Evolutionary conservation across 2,329 filamentous ascomycete genomes (phyloP), one percentile per base, ranked within the genome.

Genomic region (Trichoderma sp.): DNA sequence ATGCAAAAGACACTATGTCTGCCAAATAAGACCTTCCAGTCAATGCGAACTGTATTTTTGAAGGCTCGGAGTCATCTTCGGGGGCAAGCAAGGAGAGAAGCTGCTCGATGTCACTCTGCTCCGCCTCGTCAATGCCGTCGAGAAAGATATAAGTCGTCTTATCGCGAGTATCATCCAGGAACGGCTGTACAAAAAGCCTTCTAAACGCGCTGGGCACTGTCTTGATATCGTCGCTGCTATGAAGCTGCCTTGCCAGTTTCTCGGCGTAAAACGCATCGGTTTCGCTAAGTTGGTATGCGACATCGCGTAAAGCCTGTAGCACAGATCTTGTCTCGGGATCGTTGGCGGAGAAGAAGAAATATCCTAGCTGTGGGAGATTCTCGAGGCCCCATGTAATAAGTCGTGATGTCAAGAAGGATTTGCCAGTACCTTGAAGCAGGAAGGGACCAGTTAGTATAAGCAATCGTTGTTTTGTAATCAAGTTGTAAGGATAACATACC

Each of bases 311-410:
- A 1, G 83, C 84, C 68, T 84, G 83, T 11, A 83, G 79, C 8
- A 85, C 79, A 5, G 83, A 85, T 55, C 83, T 77, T 0, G 84
- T 84, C 43, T 84, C 80, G 1, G 84, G 83, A 68, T 84, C 83
- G 72, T 84, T 84, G 66, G 84, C 82, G 30, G 84, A 81, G 75
- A 86, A 85, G 76, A 84, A 86, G 69, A 85, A 85, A 75, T 85
- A 86, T 1, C 78, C 84, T 2, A 78, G 57, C 11, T 79, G 81
- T 0, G 77, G 77, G n/a, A 79, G 76, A 30, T 79, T 78, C n/a
- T 80, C 78, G 4, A 74, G 76, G n/a, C 74, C 77, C 80, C 77
- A 85, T 1, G 80, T 74, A n/a, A 86, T 81, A 7, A 86, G 77
- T n/a, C 79, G 80, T 0, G 84, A 80, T 3, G 83, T 80, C 1